These are phyloP conservation scores for Nakaseomyces uthaithaninus DNA, from an alignment of 1,139 yeast genomes.

Conservation along the genomic window DNA sequence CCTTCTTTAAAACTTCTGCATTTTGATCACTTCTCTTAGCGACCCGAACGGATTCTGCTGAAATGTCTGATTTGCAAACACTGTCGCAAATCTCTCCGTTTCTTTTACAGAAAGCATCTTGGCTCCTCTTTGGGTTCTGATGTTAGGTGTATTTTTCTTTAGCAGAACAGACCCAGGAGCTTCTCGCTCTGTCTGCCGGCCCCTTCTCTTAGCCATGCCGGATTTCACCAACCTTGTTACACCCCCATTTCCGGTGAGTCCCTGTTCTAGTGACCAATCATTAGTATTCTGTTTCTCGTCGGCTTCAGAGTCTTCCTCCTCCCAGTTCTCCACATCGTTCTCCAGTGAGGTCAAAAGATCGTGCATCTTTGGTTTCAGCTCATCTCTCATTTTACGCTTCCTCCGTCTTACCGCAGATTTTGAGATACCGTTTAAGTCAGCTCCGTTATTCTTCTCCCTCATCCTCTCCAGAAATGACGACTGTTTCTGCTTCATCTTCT, in stretches of 20 bases:
- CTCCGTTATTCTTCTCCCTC: constrained; percentile 32
- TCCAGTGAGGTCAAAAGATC: constrained; percentile 50
- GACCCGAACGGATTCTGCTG: constrained; percentile 53
- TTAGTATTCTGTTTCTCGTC: neutral
- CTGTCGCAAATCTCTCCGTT: constrained; percentile 45
- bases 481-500: constrained; percentile 39
- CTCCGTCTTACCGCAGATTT: constrained; percentile 60
- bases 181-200: constrained; percentile 18
- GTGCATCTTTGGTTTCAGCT: constrained; percentile 56
- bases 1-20: constrained; percentile 22
- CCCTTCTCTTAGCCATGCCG: constrained; percentile 10
- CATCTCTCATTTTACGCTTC: constrained; percentile 54
- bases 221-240: constrained; percentile 19
- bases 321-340: constrained; percentile 29
- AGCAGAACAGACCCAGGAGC: constrained; percentile 24
- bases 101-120: constrained; percentile 47
- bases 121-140: constrained; percentile 50
- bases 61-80: constrained; percentile 45
- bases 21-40: constrained; percentile 39
- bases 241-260: constrained; percentile 12
- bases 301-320: constrained; percentile 15
- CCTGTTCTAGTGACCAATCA: constrained; percentile 2
- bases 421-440: constrained; percentile 38
- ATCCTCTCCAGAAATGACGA: constrained; percentile 30
- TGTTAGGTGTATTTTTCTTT: constrained; percentile 51